Evolutionary conservation across 2,329 filamentous ascomycete species (phyloP).

Genomic region (Colletotrichum ledebouriae): DNA sequence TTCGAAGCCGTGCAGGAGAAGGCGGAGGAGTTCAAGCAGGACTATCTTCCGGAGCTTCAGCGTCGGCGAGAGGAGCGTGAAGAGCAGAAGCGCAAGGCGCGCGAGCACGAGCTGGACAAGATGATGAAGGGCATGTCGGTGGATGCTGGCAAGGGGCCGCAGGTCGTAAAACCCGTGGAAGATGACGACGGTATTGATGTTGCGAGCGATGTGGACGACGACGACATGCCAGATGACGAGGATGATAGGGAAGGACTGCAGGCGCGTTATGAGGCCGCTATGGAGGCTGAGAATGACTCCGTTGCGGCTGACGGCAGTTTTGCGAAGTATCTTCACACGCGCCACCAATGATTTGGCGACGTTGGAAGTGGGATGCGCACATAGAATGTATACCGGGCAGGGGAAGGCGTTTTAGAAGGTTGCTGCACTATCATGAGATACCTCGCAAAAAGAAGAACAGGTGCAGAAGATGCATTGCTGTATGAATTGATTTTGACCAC

Average conservation of each 20-base stretch:
- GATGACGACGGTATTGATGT: conserved; percentile 64
- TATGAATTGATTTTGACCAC: conserved; percentile 40
- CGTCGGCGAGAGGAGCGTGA: conserved; percentile 81
- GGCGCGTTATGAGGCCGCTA: conserved; percentile 81
- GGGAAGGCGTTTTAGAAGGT: conserved; percentile 40
- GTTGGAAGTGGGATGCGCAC: conserved; percentile 44
- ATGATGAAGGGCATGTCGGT: conserved; percentile 93
- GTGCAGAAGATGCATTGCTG: conserved; percentile 40
- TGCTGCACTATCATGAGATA: conserved; percentile 44
- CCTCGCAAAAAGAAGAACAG: conserved; percentile 41
- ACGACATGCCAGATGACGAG: conserved; percentile 71
- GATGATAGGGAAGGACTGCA: conserved; percentile 76
- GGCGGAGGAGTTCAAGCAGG: conserved; percentile 85
- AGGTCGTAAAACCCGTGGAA: conserved; percentile 54
- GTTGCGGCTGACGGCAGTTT: conserved; percentile 70
- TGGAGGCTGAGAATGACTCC: conserved; percentile 70
- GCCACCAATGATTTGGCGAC: conserved; percentile 47
- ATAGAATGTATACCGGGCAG: conserved; percentile 29
- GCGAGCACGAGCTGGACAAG: conserved; percentile 87
- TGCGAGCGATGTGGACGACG: conserved; percentile 71
- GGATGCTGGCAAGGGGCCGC: conserved; percentile 48
- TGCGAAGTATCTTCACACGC: conserved; percentile 69
- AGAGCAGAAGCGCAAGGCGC: conserved; percentile 76
- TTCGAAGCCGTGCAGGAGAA: conserved; percentile 91
- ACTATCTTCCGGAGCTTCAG: conserved; percentile 94